A percentile compares a stretch with the other conserved stretches of the same genome.
Evolutionary conservation across 164 flowering plant genomes (phyloP).

Genomic region (Taxillus chinensis): DNA sequence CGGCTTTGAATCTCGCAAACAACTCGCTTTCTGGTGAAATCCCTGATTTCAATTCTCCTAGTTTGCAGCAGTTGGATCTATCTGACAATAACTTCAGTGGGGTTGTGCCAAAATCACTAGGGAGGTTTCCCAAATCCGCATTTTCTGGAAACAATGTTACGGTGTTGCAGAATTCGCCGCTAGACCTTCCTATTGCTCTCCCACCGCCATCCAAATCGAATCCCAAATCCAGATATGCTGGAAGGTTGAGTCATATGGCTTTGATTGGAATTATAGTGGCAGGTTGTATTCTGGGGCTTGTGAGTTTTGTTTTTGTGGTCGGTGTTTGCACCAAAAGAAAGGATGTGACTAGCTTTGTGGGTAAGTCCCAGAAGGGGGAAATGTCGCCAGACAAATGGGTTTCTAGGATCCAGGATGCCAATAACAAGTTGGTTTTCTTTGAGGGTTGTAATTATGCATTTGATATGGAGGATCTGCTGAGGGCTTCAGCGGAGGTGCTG

Average conservation of each 20-base stretch:
- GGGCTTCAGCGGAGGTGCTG: slow-evolving; percentile 75
- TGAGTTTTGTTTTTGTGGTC: slow-evolving; percentile 28
- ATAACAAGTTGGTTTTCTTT: slow-evolving; percentile 49
- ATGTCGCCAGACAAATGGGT: slow-evolving; percentile 52
- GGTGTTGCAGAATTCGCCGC: slow-evolving; percentile 8
- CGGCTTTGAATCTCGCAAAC: slow-evolving; percentile 45
- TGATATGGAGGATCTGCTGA: slow-evolving; percentile 67
- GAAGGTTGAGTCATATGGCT: slow-evolving; percentile 28
- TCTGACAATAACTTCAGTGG: slow-evolving; percentile 46
- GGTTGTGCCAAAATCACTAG: slow-evolving; percentile 41
- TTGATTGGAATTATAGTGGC: slow-evolving; percentile 36
- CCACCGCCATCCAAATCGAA: slow-evolving; percentile 10
- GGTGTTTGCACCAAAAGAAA: slow-evolving; percentile 34
- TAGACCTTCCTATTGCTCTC: slow-evolving; percentile 17
- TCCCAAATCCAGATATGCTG: slow-evolving; percentile 13
- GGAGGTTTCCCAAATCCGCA: slow-evolving; percentile 36
- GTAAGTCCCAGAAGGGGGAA: slow-evolving; percentile 39
- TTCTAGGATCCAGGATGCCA: slow-evolving; percentile 41
- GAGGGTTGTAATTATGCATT: slow-evolving; percentile 56
- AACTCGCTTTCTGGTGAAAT: slow-evolving; percentile 52
- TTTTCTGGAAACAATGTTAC: slow-evolving; percentile 48
- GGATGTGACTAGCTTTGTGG: slow-evolving; percentile 19
- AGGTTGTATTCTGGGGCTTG: slow-evolving; percentile 31
- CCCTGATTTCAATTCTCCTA: slow-evolving; percentile 37
- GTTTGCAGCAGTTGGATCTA: slow-evolving; percentile 34